phyloP scores from a whole-genome alignment of 106 monocot genomes.

The Dendrobium catenatum region DNA sequence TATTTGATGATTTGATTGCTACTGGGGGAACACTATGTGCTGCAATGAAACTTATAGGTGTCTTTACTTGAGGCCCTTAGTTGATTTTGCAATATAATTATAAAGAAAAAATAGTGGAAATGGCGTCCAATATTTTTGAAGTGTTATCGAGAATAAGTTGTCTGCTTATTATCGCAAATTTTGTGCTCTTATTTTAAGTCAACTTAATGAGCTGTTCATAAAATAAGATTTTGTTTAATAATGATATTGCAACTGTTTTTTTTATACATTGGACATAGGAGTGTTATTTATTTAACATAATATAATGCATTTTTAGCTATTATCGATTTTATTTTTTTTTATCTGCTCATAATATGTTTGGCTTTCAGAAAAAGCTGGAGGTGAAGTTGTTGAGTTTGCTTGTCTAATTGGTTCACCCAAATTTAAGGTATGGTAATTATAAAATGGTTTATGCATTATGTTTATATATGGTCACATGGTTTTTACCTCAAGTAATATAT shows the following conservation, averaged over 20 bases:
- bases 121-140: neutral
- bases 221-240: neutral
- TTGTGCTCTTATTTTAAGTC: neutral
- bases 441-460: neutral
- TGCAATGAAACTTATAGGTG: slow-evolving; percentile 57
- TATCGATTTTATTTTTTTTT: neutral
- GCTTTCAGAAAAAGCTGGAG: slow-evolving; percentile 51
- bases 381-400: slow-evolving; percentile 74
- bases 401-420: slow-evolving; percentile 75
- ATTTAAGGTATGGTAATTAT: slow-evolving; percentile 60
- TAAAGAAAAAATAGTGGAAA: neutral
- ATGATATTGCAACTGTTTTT: no score
- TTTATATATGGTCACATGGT: neutral
- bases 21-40: slow-evolving; percentile 67
- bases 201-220: neutral
- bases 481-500: neutral
- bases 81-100: neutral
- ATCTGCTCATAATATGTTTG: slow-evolving; percentile 1
- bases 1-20: slow-evolving; percentile 60
- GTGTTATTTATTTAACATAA: no score
- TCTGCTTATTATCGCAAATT: neutral
- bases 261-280: no score
- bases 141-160: neutral
- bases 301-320: no score
- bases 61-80: neutral